phyloP scores from a whole-genome alignment of 306 rosid species.

The Fagus crenata region DNA sequence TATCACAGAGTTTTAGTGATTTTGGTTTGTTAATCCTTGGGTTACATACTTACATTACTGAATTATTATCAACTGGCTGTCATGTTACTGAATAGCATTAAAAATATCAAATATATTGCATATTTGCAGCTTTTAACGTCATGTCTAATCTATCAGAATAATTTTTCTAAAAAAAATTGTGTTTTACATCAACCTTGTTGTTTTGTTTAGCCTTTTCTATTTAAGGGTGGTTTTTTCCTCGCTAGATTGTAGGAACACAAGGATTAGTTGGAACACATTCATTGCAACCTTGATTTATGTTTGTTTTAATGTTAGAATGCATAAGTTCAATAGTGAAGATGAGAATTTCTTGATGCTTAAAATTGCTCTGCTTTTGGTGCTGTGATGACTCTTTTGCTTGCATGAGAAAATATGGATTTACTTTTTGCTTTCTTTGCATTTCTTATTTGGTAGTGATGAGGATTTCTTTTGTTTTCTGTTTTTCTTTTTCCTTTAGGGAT shows the following conservation, averaged over 20 bases:
- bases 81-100: neutral
- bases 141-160: neutral
- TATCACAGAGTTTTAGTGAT: conserved; percentile 27
- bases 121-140: neutral
- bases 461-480: conserved; percentile 8
- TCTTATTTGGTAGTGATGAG: conserved; percentile 16
- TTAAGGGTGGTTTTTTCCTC: no score
- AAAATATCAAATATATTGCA: neutral
- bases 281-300: neutral
- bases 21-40: conserved; percentile 1
- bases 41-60: neutral
- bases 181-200: neutral
- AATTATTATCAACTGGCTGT: neutral
- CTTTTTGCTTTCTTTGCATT: conserved; percentile 11
- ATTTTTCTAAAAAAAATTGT: neutral
- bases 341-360: neutral
- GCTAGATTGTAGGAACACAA: neutral
- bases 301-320: neutral
- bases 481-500: conserved; percentile 57
- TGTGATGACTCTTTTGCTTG: conserved; percentile 8
- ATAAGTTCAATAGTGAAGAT: neutral
- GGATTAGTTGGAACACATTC: neutral
- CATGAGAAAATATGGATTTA: conserved; percentile 11
- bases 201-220: neutral
- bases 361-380: neutral